Conservation (phyloP, 805 yeast genomes). For the Saturnispora silvae region DNA sequence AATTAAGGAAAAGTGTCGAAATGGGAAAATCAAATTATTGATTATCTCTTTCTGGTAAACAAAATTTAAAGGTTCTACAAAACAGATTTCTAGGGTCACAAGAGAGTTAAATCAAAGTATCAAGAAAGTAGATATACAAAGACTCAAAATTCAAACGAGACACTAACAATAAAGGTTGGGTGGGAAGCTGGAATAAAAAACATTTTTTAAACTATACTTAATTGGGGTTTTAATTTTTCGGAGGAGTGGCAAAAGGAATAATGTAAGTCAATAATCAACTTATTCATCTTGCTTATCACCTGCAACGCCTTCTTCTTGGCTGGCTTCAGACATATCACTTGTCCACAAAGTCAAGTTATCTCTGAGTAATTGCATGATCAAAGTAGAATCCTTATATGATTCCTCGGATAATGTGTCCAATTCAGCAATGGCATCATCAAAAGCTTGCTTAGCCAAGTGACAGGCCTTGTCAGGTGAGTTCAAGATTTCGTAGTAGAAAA, state of each 20-base stretch:
- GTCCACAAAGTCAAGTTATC: constrained; percentile 99
- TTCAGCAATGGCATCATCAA: constrained; percentile 98
- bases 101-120: no score
- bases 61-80: no score
- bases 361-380: constrained; percentile 97
- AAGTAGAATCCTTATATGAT: constrained; percentile 95
- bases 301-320: constrained; percentile 37
- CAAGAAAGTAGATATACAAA: not conserved
- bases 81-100: not conserved
- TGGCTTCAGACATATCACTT: constrained; percentile 80
- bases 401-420: constrained; percentile 95
- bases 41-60: no score
- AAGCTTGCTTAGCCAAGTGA: constrained; percentile 97
- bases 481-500: constrained; percentile 95
- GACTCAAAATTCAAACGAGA: not conserved
- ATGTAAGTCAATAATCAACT: constrained; percentile 3
- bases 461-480: constrained; percentile 98
- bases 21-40: no score
- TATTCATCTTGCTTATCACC: constrained; percentile 11
- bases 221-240: not conserved
- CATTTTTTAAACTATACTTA: constrained; percentile 1
- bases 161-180: no score
- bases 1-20: no score
- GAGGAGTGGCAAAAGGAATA: constrained; percentile 1
- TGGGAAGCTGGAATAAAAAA: not conserved